These are phyloP conservation scores for Chalaropsis ovoidea DNA, from an alignment of 2,329 filamentous ascomycete genomes.

Conservation along the genomic window DNA sequence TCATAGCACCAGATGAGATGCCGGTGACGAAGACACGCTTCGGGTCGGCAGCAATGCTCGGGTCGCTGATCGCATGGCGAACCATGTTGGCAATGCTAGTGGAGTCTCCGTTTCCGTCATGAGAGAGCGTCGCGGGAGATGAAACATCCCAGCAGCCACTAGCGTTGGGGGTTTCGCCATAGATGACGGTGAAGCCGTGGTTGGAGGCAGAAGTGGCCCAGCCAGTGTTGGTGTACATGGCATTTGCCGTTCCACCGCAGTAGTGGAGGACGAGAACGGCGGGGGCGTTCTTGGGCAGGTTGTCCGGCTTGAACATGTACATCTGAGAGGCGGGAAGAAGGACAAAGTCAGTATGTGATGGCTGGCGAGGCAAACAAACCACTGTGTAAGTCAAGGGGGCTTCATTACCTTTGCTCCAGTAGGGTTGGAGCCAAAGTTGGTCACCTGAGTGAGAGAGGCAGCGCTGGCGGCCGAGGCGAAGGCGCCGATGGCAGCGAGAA, in stretches of 20 bases:
- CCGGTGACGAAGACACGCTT: conserved; percentile 47
- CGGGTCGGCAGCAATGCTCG: conserved; percentile 39
- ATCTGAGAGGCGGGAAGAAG: conserved; percentile 26
- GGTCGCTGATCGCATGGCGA: conserved; percentile 42
- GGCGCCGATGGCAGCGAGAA: conserved; percentile 11
- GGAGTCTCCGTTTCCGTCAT: conserved; percentile 48
- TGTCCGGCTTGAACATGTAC: conserved; percentile 33
- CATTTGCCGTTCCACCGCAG: conserved; percentile 42
- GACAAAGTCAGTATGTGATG: neutral
- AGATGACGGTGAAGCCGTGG: conserved; percentile 43
- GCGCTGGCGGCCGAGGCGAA: conserved; percentile 23
- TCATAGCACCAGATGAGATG: conserved; percentile 41
- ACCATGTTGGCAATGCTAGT: conserved; percentile 52
- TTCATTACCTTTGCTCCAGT: conserved; percentile 25
- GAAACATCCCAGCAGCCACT: conserved; percentile 51
- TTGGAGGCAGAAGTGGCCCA: conserved; percentile 39
- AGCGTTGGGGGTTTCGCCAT: conserved; percentile 43
- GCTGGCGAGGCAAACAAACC: neutral
- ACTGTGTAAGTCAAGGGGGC: no score
- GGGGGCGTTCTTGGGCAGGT: conserved; percentile 35
- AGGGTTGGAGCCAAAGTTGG: conserved; percentile 34
- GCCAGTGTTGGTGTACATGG: conserved; percentile 40
- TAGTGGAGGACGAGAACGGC: conserved; percentile 46
- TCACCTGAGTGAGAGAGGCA: conserved; percentile 33
- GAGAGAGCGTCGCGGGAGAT: conserved; percentile 41